Evolutionary conservation across 2,329 filamentous ascomycete species (phyloP), one percentile per base, ranked within the genome.

Genomic region (Lasiodiplodia sp.): DNA sequence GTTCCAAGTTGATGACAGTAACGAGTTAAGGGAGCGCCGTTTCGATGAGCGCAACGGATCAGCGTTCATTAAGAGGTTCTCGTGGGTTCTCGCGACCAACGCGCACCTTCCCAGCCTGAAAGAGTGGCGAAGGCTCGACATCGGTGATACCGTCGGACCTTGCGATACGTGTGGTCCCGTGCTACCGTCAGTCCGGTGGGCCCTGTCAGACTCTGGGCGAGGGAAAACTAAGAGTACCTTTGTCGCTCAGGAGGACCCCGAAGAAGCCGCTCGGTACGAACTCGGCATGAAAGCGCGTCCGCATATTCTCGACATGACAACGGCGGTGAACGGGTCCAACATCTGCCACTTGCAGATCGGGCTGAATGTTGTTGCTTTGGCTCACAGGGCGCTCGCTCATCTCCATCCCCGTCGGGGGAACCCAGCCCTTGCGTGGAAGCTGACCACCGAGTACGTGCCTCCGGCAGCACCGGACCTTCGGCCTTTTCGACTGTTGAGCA

Each of bases 241-340:
- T 7, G 31, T 69, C n/a, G 25, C 77, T 10, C 71, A 73, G 16
- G 77, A 79, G 66, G 75, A 79, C n/a, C 81, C 83, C 0, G 73
- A 81, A 67, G 80, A 83, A 69, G 86, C 87, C 37, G 83, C 82
- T 2, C 68, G 74, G 0, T 88, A 83, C 70, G 87, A 89, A 72
- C 79, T 80, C 47, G 78, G 79, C 1, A 73, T 87, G 12, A 88
- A 89, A 71, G 74, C 75, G 21, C 79, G 83, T 14, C 83, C 85
- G 2, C 47, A 67, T 0, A 72, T 77, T 7, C 71, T 79, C 12
- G 58, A 71, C 4, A 31, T 77, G 4, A 52, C 71, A 4, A n/a
- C 72, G 11, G 66, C 34, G 0, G 23, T 47, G 1, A 40, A 60
- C 16, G 40, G 38, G 21, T 37, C 31, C 18, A 16, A 25, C 10